Conservation (phyloP, 371 early-diverging fungal species). For the Massospora cicadina region DNA sequence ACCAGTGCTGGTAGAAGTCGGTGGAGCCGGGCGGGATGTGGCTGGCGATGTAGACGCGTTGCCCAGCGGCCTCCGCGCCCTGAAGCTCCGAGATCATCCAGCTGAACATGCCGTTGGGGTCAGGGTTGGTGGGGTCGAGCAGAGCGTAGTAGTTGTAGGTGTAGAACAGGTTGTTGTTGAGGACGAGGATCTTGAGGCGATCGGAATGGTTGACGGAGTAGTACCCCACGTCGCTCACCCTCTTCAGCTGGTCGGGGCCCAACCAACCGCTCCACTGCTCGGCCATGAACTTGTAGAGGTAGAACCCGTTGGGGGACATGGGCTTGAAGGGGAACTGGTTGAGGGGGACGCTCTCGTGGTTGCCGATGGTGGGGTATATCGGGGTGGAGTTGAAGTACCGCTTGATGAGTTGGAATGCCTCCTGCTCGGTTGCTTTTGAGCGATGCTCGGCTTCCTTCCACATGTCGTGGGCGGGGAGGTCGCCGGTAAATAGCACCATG, state of each 20-base stretch:
- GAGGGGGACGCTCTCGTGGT: conserved; percentile 14
- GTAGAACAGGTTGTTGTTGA: conserved; percentile 13
- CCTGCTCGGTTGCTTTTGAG: neutral
- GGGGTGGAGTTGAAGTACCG: conserved; percentile 10
- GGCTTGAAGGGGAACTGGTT: conserved; percentile 12
- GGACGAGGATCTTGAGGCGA: conserved; percentile 7
- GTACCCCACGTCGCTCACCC: conserved; percentile 9
- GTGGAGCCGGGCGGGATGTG: conserved; percentile 6
- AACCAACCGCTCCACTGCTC: conserved; percentile 15
- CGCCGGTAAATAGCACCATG: conserved; percentile 38
- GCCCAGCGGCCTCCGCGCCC: conserved; percentile 8
- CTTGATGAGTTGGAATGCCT: conserved; percentile 14
- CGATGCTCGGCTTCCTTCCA: conserved; percentile 20
- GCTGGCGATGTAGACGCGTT: conserved; percentile 11
- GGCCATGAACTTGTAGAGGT: conserved; percentile 9
- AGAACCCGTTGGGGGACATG: neutral
- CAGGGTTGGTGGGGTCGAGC: neutral
- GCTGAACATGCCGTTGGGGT: conserved; percentile 13
- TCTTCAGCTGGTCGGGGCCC: neutral
- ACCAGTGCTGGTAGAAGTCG: conserved; percentile 10
- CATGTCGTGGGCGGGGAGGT: conserved; percentile 39
- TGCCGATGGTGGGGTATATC: conserved; percentile 20
- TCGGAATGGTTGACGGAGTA: conserved; percentile 11
- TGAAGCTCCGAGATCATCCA: conserved; percentile 13
- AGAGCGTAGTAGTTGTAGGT: conserved; percentile 6